phyloP scores from a whole-genome alignment of 2,329 filamentous ascomycete species.

The Ascochyta pisi region DNA sequence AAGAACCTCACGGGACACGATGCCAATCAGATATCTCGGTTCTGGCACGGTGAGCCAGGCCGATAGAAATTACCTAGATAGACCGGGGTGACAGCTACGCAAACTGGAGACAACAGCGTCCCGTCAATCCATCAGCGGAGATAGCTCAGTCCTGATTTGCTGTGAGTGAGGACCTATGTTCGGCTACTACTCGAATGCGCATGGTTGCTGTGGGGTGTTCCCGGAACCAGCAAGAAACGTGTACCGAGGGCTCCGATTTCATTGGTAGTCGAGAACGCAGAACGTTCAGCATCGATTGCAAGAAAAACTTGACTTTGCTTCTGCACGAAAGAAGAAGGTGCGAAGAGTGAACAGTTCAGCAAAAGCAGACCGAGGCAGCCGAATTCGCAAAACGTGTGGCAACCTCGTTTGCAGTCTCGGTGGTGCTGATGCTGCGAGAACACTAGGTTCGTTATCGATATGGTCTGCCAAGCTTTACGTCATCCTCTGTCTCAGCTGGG shows the following conservation, averaged over 20 bases:
- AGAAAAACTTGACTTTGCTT: conserved; percentile 9
- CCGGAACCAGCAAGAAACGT: conserved; percentile 10
- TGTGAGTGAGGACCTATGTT: neutral
- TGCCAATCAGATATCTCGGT: conserved; percentile 29
- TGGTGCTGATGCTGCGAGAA: neutral
- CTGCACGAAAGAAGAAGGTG: conserved; percentile 7
- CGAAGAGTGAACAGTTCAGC: neutral
- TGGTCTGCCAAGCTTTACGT: neutral
- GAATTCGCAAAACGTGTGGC: neutral
- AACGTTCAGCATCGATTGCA: neutral
- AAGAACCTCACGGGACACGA: neutral
- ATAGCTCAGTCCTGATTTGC: conserved; percentile 11
- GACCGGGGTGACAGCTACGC: conserved; percentile 4
- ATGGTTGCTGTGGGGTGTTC: conserved; percentile 10
- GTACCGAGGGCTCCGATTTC: conserved; percentile 1
- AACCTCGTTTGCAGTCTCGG: neutral
- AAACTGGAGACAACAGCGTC: neutral
- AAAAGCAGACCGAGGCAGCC: neutral
- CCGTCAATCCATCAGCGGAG: conserved; percentile 5
- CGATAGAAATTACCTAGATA: neutral
- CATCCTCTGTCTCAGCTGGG: neutral
- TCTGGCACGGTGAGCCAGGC: conserved; percentile 26
- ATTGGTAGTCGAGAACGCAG: conserved; percentile 4
- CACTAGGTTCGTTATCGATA: neutral
- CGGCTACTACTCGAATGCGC: conserved; percentile 10